Base-by-base conservation (phyloP, 176 grass and related monocot species). In the Ampelocalamus luodianensis region DNA sequence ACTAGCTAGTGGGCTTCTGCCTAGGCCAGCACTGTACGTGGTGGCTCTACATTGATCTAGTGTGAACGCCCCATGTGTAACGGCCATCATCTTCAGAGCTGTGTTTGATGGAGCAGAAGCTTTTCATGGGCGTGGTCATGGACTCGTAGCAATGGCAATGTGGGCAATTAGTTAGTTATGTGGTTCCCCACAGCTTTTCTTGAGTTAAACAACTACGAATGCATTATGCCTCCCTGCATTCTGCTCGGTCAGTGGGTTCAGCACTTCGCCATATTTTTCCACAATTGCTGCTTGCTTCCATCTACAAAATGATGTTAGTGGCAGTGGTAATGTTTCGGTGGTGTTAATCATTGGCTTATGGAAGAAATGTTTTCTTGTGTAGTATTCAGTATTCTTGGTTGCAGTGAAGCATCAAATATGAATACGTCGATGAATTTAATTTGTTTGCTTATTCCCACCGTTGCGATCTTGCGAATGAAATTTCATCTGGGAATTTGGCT, bases 11-110 rank as follows among this genome's bases (percentile, higher is more conserved):
- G 71, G 68, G 44, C 71, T 76, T 76, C 82, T 76, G 60, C 82
- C 73, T 67, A 11, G 82, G 82, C 75, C 45, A 54, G 82, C 82
- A 84, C 60, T 83, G 55, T 82, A 10, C 39, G 13, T 62, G 38
- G 16, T 72, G 54, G 39, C 53, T 18, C 61, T 37, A 17, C 2
- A 40, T 27, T 70, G 18, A 36, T 32, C 50, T 60, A 32, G 39
- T 83, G 17, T 83, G 80, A 62, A 72, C 54, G 51, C 79, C 14
- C 49, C 65, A 13, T 10, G 16, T 8, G 8, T 38, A 5, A 42
- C 37, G 16, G 18, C 37, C 15, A 2, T 64, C 22, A 48, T 23
- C 5, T 4, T 24, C 44, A 5, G n/a, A 2, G 11, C n/a, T 27
- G 16, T 12, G 63, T 16, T 64, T 9, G 4, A 46, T 78, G 22